Base-by-base conservation (phyloP, 2,329 filamentous ascomycete genomes). In the Lecanicillium sp. region DNA sequence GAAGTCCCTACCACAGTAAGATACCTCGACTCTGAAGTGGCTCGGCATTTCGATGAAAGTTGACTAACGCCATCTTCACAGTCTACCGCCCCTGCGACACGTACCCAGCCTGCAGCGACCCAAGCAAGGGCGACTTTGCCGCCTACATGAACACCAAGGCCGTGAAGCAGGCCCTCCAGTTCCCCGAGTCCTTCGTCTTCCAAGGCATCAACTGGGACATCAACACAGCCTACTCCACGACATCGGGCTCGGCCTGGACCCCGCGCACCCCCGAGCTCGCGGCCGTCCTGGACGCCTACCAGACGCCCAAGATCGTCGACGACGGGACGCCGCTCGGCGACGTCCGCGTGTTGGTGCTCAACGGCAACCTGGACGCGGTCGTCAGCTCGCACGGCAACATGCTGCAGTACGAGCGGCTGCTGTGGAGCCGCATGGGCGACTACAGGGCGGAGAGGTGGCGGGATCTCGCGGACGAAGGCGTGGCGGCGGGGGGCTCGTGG, bases 181-280 rank as follows among this genome's bases (percentile, higher is more conserved):
- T 61, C 3, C 55, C 56, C 36, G 89, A 95, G 68, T 87, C 95
- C 45, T 76, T 80, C 55, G 78, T 75, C 60, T 95, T 91, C 67
- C 86, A 93, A 61, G 88, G 84, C 62, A 94, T 89, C 79, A 95
- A 95, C 78, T 86, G 90, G 57, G 86, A 94, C 67, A 90, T 95
- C 71, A 95, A 95, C 79, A 79, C 87, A 5, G 54, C 44, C 29
- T 61, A 49, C 24, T 6, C 10, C 4, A 5, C 6, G 14, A 36
- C 15, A 33, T 46, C 36, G 3, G 38, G 43, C 4, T 36, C 36
- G 3, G 27, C 49, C 12, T 45, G 39, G n/a, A 27, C 49, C 23
- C 37, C 41, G 2, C 44, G 55, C 20, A 49, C 45, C 12, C 42
- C 45, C 2, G 52, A 51, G 8, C 39, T 58, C 4, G 53, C 50